phyloP scores from a whole-genome alignment of 306 rosid species.

The Gastrolobium bilobum region DNA sequence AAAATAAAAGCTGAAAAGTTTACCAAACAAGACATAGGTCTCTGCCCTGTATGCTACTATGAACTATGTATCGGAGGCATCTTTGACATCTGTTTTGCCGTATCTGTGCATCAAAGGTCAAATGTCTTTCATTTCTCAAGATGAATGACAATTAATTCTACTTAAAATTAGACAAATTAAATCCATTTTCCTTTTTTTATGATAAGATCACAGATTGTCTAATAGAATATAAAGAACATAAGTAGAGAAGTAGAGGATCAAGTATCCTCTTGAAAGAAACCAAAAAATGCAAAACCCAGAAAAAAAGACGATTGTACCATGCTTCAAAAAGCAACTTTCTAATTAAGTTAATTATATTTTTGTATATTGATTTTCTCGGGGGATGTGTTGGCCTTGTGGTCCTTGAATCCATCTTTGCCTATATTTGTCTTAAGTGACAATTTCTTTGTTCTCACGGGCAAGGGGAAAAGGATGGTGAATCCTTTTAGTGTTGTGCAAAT shows the following conservation, averaged over 20 bases:
- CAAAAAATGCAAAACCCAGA: background rate
- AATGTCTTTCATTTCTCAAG: constrained; percentile 1
- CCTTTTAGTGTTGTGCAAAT: constrained; percentile 30
- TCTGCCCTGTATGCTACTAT: background rate
- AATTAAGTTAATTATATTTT: constrained; percentile 13
- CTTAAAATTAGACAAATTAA: constrained; percentile 1
- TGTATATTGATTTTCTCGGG: background rate
- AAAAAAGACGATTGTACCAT: background rate
- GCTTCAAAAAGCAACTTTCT: background rate
- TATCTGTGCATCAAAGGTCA: background rate
- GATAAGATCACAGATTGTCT: background rate
- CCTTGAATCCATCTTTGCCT: constrained; percentile 21
- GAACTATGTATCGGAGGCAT: background rate
- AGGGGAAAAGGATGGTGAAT: constrained; percentile 18
- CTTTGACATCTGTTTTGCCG: background rate
- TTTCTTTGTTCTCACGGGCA: constrained; percentile 4
- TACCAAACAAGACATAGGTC: background rate
- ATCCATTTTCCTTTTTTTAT: background rate
- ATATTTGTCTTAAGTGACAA: constrained; percentile 3
- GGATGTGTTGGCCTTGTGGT: background rate
- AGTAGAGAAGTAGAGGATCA: background rate
- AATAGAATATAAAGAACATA: constrained; percentile 16
- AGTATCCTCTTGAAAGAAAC: background rate
- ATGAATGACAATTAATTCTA: background rate
- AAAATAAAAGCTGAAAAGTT: background rate